These are phyloP conservation scores for Salvia miltiorrhiza DNA, from an alignment of 257 asterid genomes.

Conservation along the genomic window DNA sequence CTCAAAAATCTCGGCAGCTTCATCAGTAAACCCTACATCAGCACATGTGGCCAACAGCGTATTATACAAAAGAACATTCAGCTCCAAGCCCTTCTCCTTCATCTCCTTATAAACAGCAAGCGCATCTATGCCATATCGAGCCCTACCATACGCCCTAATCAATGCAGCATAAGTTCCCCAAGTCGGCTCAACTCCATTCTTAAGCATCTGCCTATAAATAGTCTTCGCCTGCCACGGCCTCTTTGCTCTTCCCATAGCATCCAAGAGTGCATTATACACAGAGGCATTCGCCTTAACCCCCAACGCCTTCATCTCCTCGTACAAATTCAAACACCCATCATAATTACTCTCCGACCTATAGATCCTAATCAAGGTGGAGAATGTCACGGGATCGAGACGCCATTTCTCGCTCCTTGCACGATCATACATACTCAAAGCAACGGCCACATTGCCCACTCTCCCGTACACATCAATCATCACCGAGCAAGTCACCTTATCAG, in stretches of 20 bases:
- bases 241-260: constrained; percentile 95
- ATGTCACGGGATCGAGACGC: constrained; percentile 76
- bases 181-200: constrained; percentile 55
- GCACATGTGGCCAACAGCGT: constrained; percentile 78
- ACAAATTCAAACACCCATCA: constrained; percentile 90
- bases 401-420: constrained; percentile 79
- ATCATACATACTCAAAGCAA: constrained; percentile 75
- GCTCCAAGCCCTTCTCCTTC: constrained; percentile 75
- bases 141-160: constrained; percentile 67
- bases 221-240: constrained; percentile 90
- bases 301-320: constrained; percentile 90
- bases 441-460: constrained; percentile 64
- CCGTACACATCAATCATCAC: constrained; percentile 90
- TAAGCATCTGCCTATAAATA: constrained; percentile 65
- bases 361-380: constrained; percentile 64
- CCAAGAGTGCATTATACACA: constrained; percentile 72
- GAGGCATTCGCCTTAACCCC: constrained; percentile 55
- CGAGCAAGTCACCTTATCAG: constrained; percentile 67
- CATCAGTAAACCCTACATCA: constrained; percentile 68
- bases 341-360: constrained; percentile 66
- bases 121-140: constrained; percentile 76
- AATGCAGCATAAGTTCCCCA: constrained; percentile 79
- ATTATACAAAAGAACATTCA: constrained; percentile 65
- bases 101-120: constrained; percentile 67
- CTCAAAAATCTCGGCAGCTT: constrained; percentile 67